Evolutionary conservation across 371 early-diverging fungal genomes (phyloP), one percentile per base, ranked within the genome.

Genomic region (Mortierella sp.): DNA sequence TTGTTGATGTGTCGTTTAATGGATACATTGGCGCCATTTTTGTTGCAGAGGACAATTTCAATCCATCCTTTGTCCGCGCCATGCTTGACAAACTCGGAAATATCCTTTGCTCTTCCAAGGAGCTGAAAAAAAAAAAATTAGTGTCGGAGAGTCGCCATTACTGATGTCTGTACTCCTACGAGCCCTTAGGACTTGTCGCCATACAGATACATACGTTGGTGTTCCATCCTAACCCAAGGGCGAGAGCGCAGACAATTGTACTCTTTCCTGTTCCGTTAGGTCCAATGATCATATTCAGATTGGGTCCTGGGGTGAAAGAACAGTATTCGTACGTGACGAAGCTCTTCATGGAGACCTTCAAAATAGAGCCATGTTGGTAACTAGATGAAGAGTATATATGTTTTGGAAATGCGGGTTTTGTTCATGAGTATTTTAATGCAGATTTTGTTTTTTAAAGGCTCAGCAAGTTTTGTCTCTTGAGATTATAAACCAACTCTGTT

Each of bases 201-300:
- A 6, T 35, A 39, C 24, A 39, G 0, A 1, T 24, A 30, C 87
- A 70, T 78, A 95, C 92, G 43, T 93, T 88, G 14, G 98, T 93
- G 51, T 91, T 87, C 10, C 98, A 98, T 32, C 97, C 98, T 16
- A 99, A 92, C 0, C 98, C 98, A 39, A 99, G 89, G 5, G 97
- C 98, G 43, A 99, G 94, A 0, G 99, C 99, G 84, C 97, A 97
- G 0, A 99, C 99, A 43, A 99, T 93, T 0, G 98, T 96, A 60
- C 96, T 96, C 86, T 99, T 99, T 63, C 99, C 99, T 0, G 99
- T 98, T 24, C 99, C 99, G 79, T 97, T 98, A 4, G 97, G 97
- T 5, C 97, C 98, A 54, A 98, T 95, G 51, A 99, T 95, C 98
- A 99, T 97, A 84, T 99, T 99, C 83, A 99, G 87, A 72, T 96